phyloP scores from a whole-genome alignment of 345 rosid species.

The Xanthoceras sorbifolium region DNA sequence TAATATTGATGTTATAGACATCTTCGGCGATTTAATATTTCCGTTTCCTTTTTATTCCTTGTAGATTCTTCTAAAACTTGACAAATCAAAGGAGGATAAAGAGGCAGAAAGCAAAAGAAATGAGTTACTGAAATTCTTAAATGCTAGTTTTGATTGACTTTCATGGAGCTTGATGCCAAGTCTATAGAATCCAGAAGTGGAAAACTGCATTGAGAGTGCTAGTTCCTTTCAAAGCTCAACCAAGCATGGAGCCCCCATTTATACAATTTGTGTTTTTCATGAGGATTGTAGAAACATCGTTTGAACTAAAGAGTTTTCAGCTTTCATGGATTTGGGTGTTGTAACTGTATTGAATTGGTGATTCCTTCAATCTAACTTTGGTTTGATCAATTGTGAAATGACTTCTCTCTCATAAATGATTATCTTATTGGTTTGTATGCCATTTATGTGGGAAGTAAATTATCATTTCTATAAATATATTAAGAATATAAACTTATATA shows the following conservation, averaged over 20 bases:
- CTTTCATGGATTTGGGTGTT: slow-evolving; percentile 4
- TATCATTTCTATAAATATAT: too few relatives aligned
- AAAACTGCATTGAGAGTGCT: not conserved
- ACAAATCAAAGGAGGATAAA: slow-evolving; percentile 95
- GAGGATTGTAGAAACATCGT: slow-evolving; percentile 22
- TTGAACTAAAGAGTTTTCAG: slow-evolving; percentile 20
- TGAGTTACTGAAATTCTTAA: slow-evolving; percentile 90
- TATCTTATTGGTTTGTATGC: too few relatives aligned
- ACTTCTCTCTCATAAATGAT: not conserved
- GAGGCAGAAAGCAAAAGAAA: slow-evolving; percentile 85
- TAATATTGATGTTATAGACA: not conserved
- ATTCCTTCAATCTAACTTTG: not conserved
- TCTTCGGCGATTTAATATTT: not conserved
- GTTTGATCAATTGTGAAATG: not conserved
- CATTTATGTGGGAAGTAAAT: too few relatives aligned
- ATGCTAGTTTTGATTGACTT: slow-evolving; percentile 92
- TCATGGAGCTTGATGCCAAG: slow-evolving; percentile 6
- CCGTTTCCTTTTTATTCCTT: slow-evolving; percentile 11
- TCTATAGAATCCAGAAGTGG: slow-evolving; percentile 2
- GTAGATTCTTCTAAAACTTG: slow-evolving; percentile 87
- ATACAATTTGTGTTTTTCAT: slow-evolving; percentile 11
- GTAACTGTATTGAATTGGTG: not conserved
- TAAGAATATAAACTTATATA: too few relatives aligned
- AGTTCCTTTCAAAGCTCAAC: not conserved
- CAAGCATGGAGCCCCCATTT: slow-evolving; percentile 7